Percentiles rank a stretch among this genome's conserved stretches.
Conservation (phyloP, 2,329 filamentous ascomycete genomes). For the Aspergillus felis region DNA sequence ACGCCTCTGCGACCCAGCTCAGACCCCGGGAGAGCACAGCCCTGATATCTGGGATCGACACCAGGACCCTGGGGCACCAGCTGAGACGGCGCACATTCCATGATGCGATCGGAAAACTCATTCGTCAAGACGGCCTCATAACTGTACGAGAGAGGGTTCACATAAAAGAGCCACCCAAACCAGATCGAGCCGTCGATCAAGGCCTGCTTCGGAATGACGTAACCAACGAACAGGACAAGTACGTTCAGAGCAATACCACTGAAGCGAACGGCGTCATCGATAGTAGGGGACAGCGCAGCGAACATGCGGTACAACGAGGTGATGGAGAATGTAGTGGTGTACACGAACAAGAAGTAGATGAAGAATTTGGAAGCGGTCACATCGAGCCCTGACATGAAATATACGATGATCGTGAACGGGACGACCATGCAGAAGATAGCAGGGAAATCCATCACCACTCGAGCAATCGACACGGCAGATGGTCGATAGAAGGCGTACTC, state of each 20-base stretch:
- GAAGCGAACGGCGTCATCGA: conserved; percentile 64
- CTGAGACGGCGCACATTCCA: conserved; percentile 57
- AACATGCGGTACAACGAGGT: conserved; percentile 65
- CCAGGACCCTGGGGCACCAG: conserved; percentile 59
- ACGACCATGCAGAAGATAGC: conserved; percentile 56
- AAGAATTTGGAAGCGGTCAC: conserved; percentile 61
- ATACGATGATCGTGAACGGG: conserved; percentile 60
- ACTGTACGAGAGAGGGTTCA: conserved; percentile 55
- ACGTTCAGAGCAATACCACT: conserved; percentile 59
- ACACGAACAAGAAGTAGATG: conserved; percentile 63
- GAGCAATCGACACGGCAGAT: conserved; percentile 59
- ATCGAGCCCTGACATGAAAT: conserved; percentile 61
- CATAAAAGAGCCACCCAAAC: conserved; percentile 61
- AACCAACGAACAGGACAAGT: conserved; percentile 61
- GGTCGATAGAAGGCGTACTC: conserved; percentile 69
- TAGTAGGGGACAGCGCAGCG: conserved; percentile 59
- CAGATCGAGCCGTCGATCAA: conserved; percentile 58
- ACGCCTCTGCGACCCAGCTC: conserved; percentile 49
- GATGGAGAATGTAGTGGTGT: conserved; percentile 59
- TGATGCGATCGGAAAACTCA: conserved; percentile 56
- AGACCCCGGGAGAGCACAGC: conserved; percentile 61
- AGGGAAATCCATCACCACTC: conserved; percentile 61
- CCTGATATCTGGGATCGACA: conserved; percentile 54
- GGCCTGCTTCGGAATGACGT: conserved; percentile 63
- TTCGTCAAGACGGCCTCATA: conserved; percentile 67